Conservation (phyloP, 2,329 filamentous ascomycete species). For the Colletotrichum sp. region DNA sequence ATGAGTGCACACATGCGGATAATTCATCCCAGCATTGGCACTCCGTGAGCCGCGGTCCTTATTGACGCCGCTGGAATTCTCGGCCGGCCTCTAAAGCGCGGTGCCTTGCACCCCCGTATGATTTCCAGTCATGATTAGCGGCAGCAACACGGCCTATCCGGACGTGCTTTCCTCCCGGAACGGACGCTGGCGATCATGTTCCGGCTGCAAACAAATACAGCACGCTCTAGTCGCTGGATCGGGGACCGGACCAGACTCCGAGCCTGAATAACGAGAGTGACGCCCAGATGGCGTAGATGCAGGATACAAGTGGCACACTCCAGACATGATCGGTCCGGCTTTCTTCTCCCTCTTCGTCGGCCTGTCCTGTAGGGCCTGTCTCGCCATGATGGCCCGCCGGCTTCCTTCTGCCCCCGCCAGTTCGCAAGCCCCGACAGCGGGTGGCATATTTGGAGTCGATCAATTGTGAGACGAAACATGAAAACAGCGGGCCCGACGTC, state of each 20-base stretch:
- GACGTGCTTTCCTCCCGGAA: not conserved
- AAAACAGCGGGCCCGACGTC: slow-evolving; percentile 2
- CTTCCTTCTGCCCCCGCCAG: slow-evolving; percentile 13
- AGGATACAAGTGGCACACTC: not conserved
- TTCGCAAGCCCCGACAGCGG: slow-evolving; percentile 15
- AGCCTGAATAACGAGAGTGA: not conserved
- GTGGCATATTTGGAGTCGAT: slow-evolving; percentile 5
- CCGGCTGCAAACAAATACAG: not conserved
- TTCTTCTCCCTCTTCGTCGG: not conserved
- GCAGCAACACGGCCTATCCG: not conserved
- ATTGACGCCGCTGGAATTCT: slow-evolving; percentile 10
- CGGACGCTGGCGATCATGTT: not conserved
- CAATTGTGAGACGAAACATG: slow-evolving; percentile 10
- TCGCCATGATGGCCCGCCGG: not conserved
- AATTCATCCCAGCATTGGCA: not conserved
- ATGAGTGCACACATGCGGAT: not conserved
- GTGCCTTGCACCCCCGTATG: not conserved
- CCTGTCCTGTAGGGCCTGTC: slow-evolving; percentile 2
- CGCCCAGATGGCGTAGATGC: not conserved
- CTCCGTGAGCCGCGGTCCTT: not conserved
- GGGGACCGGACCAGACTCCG: slow-evolving; percentile 3
- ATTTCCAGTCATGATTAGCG: not conserved
- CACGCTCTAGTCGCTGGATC: not conserved
- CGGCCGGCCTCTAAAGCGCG: not conserved
- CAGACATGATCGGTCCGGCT: not conserved